A percentile compares a stretch with the other conserved stretches of the same genome.
phyloP scores from a whole-genome alignment of 208 protist genomes.

The Leishmania braziliensis region DNA sequence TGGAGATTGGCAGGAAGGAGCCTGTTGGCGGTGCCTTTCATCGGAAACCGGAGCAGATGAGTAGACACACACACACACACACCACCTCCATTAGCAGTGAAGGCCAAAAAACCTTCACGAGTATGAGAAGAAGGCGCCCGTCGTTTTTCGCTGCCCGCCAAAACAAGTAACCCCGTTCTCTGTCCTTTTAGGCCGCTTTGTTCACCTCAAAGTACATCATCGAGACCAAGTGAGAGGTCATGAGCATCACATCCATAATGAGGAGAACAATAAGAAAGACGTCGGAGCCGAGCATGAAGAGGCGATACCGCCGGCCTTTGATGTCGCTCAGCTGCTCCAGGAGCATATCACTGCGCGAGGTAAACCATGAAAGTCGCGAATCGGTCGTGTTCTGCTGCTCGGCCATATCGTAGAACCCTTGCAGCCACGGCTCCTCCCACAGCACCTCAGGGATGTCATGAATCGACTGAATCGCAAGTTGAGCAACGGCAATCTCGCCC shows the following conservation, averaged over 20 bases:
- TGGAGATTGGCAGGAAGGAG: neutral
- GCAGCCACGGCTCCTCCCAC: conserved; percentile 76
- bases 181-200: neutral
- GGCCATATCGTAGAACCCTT: conserved; percentile 59
- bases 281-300: conserved; percentile 83
- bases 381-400: conserved; percentile 62
- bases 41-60: neutral
- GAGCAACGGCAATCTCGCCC: conserved; percentile 62
- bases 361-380: conserved; percentile 61
- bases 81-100: neutral
- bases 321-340: conserved; percentile 66
- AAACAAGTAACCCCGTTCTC: neutral
- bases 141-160: too few relatives aligned
- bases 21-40: neutral
- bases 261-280: conserved; percentile 77
- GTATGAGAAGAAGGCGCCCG: neutral
- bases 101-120: neutral
- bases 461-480: conserved; percentile 52
- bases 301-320: conserved; percentile 53
- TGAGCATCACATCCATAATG: conserved; percentile 60
- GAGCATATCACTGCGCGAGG: conserved; percentile 62
- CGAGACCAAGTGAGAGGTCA: conserved; percentile 51
- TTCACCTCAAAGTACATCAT: conserved; percentile 59
- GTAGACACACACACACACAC: neutral
- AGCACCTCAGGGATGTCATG: conserved; percentile 69